Base-by-base conservation (phyloP, 352 stramenopile genomes). In the Pythium aristosporum region DNA sequence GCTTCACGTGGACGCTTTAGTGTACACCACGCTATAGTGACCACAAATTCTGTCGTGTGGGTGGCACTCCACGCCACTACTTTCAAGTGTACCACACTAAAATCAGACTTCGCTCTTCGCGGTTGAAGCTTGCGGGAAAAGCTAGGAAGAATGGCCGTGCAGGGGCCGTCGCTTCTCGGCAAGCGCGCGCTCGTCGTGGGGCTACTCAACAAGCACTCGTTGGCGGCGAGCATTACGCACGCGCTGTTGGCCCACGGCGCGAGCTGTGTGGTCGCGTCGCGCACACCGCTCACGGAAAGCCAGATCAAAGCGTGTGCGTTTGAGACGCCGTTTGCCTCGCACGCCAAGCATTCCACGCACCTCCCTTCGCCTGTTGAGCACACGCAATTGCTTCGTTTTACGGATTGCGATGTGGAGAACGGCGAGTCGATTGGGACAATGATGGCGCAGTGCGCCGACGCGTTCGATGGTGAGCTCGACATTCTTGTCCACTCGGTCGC, bases 401-500 rank as follows among this genome's bases (percentile, higher is more conserved):
- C 85, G 25, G 51, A 74, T 12, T 97, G 90, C 67, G 79, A 98
- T 69, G 83, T 97, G 0, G 71, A 87, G 47, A 70, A 61, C 34
- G 82, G 92, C 28, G 61, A 57, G 20, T 89, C 75, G 52, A 70
- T 96, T 18, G 70, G 72, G 0, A 37, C 71, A 10, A 71, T 94
- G 15, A 77, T 92, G 63, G 59, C 69, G 23, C 51, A 46, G 39
- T 90, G 73, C 48, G 61, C 43, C 9, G 57, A 73, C 8, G 61
- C 70, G n/a, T 90, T 83, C 28, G 68, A 74, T n/a, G 80, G 81
- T 5, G 49, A 78, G 47, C 61, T 98, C 28, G 80, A 97, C 63
- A 85, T 94, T 55, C 63, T 97, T 9, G 82, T 97, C 60, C 92
- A 98, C 73, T 96, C 85, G n/a, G 81, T 98, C 11, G 92, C 92